Evolutionary conservation across 2,329 filamentous ascomycete genomes (phyloP), one percentile per base, ranked within the genome.

Genomic region (Fusarium fracticaudum): DNA sequence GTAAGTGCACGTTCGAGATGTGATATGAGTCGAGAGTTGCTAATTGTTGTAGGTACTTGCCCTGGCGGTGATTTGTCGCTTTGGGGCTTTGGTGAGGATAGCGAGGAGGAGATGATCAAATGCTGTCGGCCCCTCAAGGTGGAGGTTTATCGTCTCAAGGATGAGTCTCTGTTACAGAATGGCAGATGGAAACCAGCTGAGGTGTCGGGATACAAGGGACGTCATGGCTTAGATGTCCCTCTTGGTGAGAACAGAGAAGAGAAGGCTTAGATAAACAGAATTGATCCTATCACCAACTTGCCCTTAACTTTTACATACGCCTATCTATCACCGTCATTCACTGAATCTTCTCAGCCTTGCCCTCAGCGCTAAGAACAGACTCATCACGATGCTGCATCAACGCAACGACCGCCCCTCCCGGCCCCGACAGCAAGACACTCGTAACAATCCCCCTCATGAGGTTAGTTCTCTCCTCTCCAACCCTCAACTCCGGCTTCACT

Each of bases 11-110:
- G 1, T 29, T 29, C 1, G 24, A 26, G 6, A 35, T 37, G 5
- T 8, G 20, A 7, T 3, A 2, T n/a, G 4, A 3, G 10, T 6
- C 15, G 5, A 12, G n/a, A 14, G 20, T 53, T 57, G 38, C 74
- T 78, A 26, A 79, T 15, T 9, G 3, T 35, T 5, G 43, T 18
- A 88, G 86, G 86, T 69, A 93, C 94, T 0, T 96, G 94, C 79
- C 94, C 94, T 0, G 94, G 94, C 4, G 94, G 94, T 1, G 94
- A 96, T 79, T 83, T 96, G 54, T 94, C 92, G 3, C 86, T 90
- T n/a, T 96, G 93, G 93, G 93, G 93, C 0, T 96, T 94, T 86
- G 91, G 92, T 18, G 89, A 87, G 48, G 88, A 88, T 53, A 91
- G 89, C 81, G 89, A 90, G 72, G 88, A 91, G 77, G 91, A 91